These are phyloP conservation scores for Acanthamoeba sp. DNA, from an alignment of 208 protist genomes.

Conservation along the genomic window DNA sequence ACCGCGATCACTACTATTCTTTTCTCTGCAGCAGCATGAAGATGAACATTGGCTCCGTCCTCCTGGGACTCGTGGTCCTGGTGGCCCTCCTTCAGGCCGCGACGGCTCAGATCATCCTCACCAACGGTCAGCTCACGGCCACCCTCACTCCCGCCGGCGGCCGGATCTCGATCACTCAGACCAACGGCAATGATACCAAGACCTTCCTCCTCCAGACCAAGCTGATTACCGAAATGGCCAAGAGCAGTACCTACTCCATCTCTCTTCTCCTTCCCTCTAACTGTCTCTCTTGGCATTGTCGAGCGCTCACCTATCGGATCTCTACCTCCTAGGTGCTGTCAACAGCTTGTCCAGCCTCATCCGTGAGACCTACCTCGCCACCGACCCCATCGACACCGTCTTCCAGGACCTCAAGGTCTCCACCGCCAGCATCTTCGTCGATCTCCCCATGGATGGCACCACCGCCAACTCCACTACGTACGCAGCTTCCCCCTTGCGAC, in stretches of 20 bases:
- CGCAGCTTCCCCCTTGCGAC: neutral
- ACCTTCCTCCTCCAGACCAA: neutral
- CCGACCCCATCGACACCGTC: neutral
- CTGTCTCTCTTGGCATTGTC: neutral
- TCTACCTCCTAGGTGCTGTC: neutral
- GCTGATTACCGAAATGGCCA: neutral
- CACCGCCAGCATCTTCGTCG: neutral
- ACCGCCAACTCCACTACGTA: neutral
- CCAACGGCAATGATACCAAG: neutral
- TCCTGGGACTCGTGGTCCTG: neutral
- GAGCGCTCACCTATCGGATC: too few species aligned
- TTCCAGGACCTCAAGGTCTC: neutral
- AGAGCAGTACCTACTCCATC: neutral
- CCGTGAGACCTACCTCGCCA: neutral
- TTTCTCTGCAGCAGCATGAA: neutral
- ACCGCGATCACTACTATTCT: neutral
- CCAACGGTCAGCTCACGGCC: neutral
- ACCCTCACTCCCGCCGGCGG: neutral
- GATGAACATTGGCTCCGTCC: neutral
- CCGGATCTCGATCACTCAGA: neutral
- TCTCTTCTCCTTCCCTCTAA: neutral
- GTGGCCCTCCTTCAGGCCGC: neutral
- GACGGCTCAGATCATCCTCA: neutral
- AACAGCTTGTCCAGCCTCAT: neutral
- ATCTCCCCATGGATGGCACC: neutral